A percentile compares a stretch with the other conserved stretches of the same genome.
phyloP scores from a whole-genome alignment of 768 basidiomycete genomes.

The Amanita jacksonii region DNA sequence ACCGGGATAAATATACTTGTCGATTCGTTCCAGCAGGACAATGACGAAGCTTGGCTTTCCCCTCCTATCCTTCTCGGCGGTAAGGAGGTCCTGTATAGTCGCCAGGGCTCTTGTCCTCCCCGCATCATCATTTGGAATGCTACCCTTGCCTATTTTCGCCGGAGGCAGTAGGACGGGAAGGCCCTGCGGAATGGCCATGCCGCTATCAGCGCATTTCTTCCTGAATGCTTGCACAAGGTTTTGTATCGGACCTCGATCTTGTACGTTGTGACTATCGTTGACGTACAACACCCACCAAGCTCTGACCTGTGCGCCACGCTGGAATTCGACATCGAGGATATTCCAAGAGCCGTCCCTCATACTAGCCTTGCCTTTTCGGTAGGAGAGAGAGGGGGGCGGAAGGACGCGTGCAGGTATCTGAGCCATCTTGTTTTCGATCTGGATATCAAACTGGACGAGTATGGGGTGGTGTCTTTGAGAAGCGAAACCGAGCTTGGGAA shows the following conservation, averaged over 20 bases:
- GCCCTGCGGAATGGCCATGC: slow-evolving; percentile 38
- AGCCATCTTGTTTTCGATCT: slow-evolving; percentile 48
- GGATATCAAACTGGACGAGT: slow-evolving; percentile 48
- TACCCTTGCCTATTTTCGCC: slow-evolving; percentile 16
- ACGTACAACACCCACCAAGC: slow-evolving; percentile 66
- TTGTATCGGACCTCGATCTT: slow-evolving; percentile 34
- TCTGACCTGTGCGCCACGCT: slow-evolving; percentile 36
- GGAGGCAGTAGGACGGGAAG: slow-evolving; percentile 32
- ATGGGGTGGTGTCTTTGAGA: slow-evolving; percentile 19
- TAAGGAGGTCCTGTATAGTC: slow-evolving; percentile 33
- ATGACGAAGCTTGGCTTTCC: slow-evolving; percentile 55
- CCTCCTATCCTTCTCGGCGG: slow-evolving; percentile 14
- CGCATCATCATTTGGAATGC: slow-evolving; percentile 21
- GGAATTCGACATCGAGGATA: slow-evolving; percentile 62
- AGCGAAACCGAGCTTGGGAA: slow-evolving; percentile 19
- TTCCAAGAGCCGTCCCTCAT: slow-evolving; percentile 68
- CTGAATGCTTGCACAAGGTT: slow-evolving; percentile 43
- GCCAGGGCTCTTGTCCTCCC: slow-evolving; percentile 28
- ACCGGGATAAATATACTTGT: slow-evolving; percentile 73
- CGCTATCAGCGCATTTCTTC: slow-evolving; percentile 45
- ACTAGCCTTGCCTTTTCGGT: slow-evolving; percentile 34
- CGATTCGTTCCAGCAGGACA: slow-evolving; percentile 55
- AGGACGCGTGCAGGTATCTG: slow-evolving; percentile 60
- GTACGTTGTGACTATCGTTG: slow-evolving; percentile 33
- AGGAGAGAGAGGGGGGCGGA: slow-evolving; percentile 45